These are phyloP conservation scores for Termitomyces sp. DNA, from an alignment of 768 basidiomycete genomes.

Conservation along the genomic window DNA sequence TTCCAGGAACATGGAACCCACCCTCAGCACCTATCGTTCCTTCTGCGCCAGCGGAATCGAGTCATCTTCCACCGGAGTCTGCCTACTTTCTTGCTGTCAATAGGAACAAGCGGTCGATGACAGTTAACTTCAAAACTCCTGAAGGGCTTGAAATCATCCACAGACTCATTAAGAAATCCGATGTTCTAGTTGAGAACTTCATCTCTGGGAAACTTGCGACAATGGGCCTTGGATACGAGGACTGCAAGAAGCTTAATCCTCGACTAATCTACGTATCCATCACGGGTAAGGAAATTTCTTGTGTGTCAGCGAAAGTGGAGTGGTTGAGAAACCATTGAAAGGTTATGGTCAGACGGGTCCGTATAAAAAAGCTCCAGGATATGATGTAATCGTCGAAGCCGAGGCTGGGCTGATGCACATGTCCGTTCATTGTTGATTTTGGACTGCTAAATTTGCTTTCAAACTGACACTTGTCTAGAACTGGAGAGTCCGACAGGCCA, in stretches of 20 bases:
- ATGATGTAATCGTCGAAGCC: conserved; percentile 84
- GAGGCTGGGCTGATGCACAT: conserved; percentile 96
- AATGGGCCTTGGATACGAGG: conserved; percentile 84
- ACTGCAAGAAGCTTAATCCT: conserved; percentile 74
- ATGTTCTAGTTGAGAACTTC: conserved; percentile 90
- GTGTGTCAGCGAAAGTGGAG: not conserved
- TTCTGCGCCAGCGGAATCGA: conserved; percentile 47
- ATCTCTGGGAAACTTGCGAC: conserved; percentile 79
- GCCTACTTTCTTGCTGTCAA: conserved; percentile 91
- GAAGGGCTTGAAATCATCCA: conserved; percentile 75
- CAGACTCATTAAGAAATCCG: conserved; percentile 67
- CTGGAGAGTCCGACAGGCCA: conserved; percentile 81
- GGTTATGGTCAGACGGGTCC: conserved; percentile 80
- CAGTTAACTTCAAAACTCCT: conserved; percentile 80
- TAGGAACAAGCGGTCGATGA: conserved; percentile 86
- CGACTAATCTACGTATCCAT: conserved; percentile 85
- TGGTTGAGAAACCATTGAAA: conserved; percentile 5
- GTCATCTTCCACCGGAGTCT: conserved; percentile 81
- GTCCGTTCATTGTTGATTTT: conserved; percentile 37
- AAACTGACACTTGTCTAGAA: conserved; percentile 39
- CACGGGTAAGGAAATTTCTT: conserved; percentile 53
- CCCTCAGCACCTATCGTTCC: conserved; percentile 51
- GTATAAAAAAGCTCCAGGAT: conserved; percentile 77
- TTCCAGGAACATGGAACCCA: conserved; percentile 62
- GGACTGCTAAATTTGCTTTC: conserved; percentile 5